A percentile compares a stretch with the other conserved stretches of the same genome.
Conservation (phyloP, 2,329 filamentous ascomycete genomes). For the Lecanicillium sp. region DNA sequence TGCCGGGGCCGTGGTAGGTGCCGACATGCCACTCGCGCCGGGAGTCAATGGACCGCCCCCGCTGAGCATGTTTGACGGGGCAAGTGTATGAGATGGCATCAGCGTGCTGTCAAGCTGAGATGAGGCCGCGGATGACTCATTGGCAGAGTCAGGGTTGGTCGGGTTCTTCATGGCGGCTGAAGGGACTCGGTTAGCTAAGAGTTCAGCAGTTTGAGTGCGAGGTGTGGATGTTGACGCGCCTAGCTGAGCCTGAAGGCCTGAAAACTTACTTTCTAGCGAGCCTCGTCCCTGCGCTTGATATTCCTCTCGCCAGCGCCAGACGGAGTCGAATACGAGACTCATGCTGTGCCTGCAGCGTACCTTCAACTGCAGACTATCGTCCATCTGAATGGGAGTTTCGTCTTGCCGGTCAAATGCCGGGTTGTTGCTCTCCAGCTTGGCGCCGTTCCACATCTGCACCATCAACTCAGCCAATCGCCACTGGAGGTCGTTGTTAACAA, state of each 20-base stretch:
- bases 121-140: slow-evolving; percentile 63
- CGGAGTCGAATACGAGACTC: slow-evolving; percentile 77
- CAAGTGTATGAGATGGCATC: slow-evolving; percentile 31
- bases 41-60: slow-evolving; percentile 47
- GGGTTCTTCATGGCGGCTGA: slow-evolving; percentile 67
- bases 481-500: slow-evolving; percentile 70
- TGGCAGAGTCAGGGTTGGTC: slow-evolving; percentile 73
- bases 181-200: slow-evolving; percentile 2
- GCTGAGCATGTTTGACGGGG: slow-evolving; percentile 38
- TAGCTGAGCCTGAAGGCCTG: slow-evolving; percentile 13
- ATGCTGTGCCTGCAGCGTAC: slow-evolving; percentile 80
- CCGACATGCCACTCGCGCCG: slow-evolving; percentile 36
- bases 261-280: slow-evolving; percentile 58
- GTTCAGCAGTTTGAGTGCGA: slow-evolving; percentile 3
- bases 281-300: slow-evolving; percentile 65
- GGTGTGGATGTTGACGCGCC: slow-evolving; percentile 15
- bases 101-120: slow-evolving; percentile 56
- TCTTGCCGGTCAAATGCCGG: slow-evolving; percentile 43
- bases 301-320: slow-evolving; percentile 80
- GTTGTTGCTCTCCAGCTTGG: slow-evolving; percentile 42
- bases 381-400: slow-evolving; percentile 42
- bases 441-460: slow-evolving; percentile 77
- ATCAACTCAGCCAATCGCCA: slow-evolving; percentile 78
- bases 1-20: slow-evolving; percentile 25
- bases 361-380: slow-evolving; percentile 69